Base-by-base conservation (phyloP, 1,139 yeast species). In the Protomyces inouyei region DNA sequence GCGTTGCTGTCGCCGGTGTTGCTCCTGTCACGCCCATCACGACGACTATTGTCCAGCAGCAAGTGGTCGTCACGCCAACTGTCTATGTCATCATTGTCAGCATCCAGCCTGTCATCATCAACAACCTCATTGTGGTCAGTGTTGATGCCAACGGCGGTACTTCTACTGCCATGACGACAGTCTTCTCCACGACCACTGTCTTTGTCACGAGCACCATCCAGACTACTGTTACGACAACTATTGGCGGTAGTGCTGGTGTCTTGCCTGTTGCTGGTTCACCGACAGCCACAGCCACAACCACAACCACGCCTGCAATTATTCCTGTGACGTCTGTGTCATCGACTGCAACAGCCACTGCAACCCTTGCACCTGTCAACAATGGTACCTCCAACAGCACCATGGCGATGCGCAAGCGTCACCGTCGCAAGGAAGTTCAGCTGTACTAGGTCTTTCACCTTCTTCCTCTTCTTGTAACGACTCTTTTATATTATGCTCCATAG, bases 61-160 rank as follows among this genome's bases (percentile, higher is more conserved):
- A 36, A 18, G 46, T 52, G 16, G 57, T 59, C 14, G 16, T 59
- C 12, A 38, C 35, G 43, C 63, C 63, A 3, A 51, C 54, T 23
- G 54, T 59, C 46, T 59, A 59, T 28, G 57, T 59, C 45, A 52
- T 59, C 57, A 59, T 59, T 21, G 48, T 59, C 37, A 40, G 46
- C 28, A 43, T 43, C 25, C 12, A 10, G 48, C 48, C 48, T n/a
- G 23, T 43, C 48, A 43, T 18, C 48, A 21, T 43, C 48, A 43
- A 43, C 57, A 52, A 52, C 43, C 18, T 43, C 32, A 35, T 38
- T 5, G 38, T 59, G 40, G 53, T 28, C 40, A 59, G 21, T 43
- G 52, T 59, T 14, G 57, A 35, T 21, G 35, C 16, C 63, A 52
- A 59, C 12, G 63, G 63, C 36, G 45, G 40, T 52, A 52, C 52